Evolutionary conservation across 352 stramenopile genomes (phyloP).

Genomic region (Phytophthora citricola): DNA sequence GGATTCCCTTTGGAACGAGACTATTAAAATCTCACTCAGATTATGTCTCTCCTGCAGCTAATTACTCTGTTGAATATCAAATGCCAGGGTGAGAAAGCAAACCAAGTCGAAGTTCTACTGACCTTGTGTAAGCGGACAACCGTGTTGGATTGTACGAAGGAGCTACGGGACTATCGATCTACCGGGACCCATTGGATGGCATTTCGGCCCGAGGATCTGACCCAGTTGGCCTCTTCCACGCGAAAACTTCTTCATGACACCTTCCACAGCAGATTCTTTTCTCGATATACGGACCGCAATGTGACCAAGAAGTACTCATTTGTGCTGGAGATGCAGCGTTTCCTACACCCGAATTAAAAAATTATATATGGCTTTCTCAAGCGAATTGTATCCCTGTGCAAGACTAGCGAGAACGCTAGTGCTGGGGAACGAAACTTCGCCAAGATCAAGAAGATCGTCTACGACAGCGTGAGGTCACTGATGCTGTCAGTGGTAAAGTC

Average conservation of each 20-base stretch:
- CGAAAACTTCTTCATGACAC: conserved; percentile 2
- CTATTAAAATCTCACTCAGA: conserved; percentile 2
- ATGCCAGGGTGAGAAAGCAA: background rate
- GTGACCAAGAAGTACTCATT: conserved; percentile 11
- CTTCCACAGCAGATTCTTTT: conserved; percentile 10
- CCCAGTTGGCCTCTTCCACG: conserved; percentile 3
- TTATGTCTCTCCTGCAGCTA: conserved; percentile 2
- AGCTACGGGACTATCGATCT: conserved; percentile 13
- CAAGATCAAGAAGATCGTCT: conserved; percentile 11
- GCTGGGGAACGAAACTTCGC: background rate
- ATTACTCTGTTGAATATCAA: background rate
- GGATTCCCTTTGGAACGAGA: conserved; percentile 8
- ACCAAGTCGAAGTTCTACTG: conserved; percentile 10
- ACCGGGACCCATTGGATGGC: conserved; percentile 2
- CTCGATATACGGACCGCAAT: conserved; percentile 10
- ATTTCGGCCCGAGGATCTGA: conserved; percentile 7
- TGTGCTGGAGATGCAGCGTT: conserved; percentile 15
- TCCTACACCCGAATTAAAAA: conserved; percentile 17
- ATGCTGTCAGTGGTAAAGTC: too few relatives aligned
- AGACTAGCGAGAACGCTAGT: background rate
- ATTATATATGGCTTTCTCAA: conserved; percentile 9
- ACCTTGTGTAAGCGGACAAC: conserved; percentile 3
- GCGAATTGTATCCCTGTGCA: conserved; percentile 4
- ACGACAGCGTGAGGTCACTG: background rate
- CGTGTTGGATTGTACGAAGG: conserved; percentile 13